Conservation (phyloP, 2,329 filamentous ascomycete species). For the Tolypocladium pustulatum region DNA sequence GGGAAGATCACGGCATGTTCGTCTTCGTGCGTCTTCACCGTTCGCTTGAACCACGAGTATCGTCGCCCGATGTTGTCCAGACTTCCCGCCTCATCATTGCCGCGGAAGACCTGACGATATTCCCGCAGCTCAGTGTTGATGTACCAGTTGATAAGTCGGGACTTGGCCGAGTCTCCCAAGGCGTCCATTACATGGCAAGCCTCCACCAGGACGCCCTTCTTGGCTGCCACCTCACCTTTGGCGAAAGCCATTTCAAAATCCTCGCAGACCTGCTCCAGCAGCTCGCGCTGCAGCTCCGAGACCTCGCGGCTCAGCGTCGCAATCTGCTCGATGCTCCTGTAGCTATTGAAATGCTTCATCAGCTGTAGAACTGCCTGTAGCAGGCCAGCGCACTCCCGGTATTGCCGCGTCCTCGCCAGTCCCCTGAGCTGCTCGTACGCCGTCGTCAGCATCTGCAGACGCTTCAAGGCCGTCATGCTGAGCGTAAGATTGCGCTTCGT, state of each 20-base stretch:
- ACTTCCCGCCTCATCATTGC: constrained; percentile 91
- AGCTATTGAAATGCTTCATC: constrained; percentile 98
- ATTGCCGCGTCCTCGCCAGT: constrained; percentile 77
- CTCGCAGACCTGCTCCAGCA: constrained; percentile 96
- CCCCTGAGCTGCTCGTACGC: constrained; percentile 93
- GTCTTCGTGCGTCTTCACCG: constrained; percentile 90
- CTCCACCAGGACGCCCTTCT: constrained; percentile 65
- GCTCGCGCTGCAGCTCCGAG: constrained; percentile 80
- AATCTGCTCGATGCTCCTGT: constrained; percentile 95
- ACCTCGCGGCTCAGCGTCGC: constrained; percentile 87
- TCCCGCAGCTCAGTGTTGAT: constrained; percentile 94
- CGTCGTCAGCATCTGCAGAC: constrained; percentile 95
- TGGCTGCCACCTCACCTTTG: constrained; percentile 67
- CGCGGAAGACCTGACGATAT: constrained; percentile 90
- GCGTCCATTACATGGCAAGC: constrained; percentile 93
- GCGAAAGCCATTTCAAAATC: constrained; percentile 95
- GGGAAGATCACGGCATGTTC: constrained; percentile 88
- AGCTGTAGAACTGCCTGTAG: constrained; percentile 93
- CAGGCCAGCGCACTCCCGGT: constrained; percentile 86
- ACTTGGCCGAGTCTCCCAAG: constrained; percentile 75
- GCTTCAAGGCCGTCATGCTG: constrained; percentile 95
- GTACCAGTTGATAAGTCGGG: constrained; percentile 86
- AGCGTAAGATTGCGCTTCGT: constrained; percentile 94
- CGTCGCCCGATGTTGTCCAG: constrained; percentile 92
- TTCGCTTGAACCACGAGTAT: constrained; percentile 94